Percentiles rank a stretch among this genome's conserved stretches.
These are phyloP conservation scores for Coix lacrymajobi DNA, from an alignment of 176 grass and related monocot genomes.

Conservation along the genomic window DNA sequence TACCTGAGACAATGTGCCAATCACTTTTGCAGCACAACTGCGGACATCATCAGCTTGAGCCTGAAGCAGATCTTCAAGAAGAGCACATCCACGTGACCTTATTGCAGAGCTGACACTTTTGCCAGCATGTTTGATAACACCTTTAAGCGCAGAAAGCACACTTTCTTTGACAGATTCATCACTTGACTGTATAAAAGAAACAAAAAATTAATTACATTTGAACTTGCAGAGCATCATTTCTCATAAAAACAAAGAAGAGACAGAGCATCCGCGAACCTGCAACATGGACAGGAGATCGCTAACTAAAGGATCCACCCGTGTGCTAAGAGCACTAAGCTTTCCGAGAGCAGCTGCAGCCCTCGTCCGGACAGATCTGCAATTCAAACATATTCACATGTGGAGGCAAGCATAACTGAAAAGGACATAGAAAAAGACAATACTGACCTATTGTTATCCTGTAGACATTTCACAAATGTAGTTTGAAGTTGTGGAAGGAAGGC, in stretches of 20 bases:
- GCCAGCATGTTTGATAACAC: conserved; percentile 94
- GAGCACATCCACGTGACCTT: conserved; percentile 59
- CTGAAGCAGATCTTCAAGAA: conserved; percentile 69
- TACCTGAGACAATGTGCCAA: conserved; percentile 89
- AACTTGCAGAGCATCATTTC: not conserved
- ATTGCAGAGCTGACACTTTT: conserved; percentile 77
- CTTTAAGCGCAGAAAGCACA: conserved; percentile 86
- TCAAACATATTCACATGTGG: conserved; percentile 7
- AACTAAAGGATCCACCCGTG: conserved; percentile 80
- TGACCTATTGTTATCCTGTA: conserved; percentile 79
- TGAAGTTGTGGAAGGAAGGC: conserved; percentile 96
- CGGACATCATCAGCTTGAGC: conserved; percentile 80
- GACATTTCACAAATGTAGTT: conserved; percentile 93
- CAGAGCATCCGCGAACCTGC: conserved; percentile 48
- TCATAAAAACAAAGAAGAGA: not conserved
- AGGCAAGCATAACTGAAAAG: not conserved
- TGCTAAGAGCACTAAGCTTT: conserved; percentile 96
- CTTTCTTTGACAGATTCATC: conserved; percentile 80
- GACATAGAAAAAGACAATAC: conserved; percentile 1
- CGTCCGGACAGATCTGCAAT: conserved; percentile 69
- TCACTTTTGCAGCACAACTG: conserved; percentile 74
- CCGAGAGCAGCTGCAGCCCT: conserved; percentile 86
- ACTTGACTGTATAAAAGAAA: conserved; percentile 39
- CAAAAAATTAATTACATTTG: conserved; percentile 11
- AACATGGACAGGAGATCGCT: conserved; percentile 82